phyloP scores from a whole-genome alignment of 352 stramenopile genomes.

The Globisporangium middletonii region DNA sequence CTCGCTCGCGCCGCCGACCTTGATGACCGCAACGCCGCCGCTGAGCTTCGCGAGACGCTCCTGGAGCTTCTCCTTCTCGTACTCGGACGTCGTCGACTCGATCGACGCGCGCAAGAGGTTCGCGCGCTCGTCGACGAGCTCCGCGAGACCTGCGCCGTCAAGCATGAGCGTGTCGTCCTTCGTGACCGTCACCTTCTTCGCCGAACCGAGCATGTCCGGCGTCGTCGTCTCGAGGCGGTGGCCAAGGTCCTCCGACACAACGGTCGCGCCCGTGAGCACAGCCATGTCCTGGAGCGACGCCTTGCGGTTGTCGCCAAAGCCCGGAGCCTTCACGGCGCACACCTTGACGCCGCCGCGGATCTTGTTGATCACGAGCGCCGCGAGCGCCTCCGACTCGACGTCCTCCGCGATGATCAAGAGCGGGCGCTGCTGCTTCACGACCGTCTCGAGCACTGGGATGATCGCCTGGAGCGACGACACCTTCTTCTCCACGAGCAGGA shows the following conservation, averaged over 20 bases:
- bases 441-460: slow-evolving; percentile 96
- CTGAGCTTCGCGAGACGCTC: slow-evolving; percentile 99
- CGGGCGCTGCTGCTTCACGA: slow-evolving; percentile 95
- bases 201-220: slow-evolving; percentile 91
- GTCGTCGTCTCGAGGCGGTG: slow-evolving; percentile 98
- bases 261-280: slow-evolving; percentile 96
- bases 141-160: slow-evolving; percentile 91
- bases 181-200: slow-evolving; percentile 95
- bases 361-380: slow-evolving; percentile 99
- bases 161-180: slow-evolving; percentile 99
- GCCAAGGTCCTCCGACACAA: slow-evolving; percentile 98
- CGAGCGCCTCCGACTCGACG: slow-evolving; percentile 98
- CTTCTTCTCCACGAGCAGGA: slow-evolving; percentile 99
- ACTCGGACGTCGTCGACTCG: slow-evolving; percentile 96
- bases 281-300: slow-evolving; percentile 99
- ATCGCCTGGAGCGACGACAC: slow-evolving; percentile 95
- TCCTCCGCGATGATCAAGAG: slow-evolving; percentile 99
- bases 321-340: slow-evolving; percentile 98
- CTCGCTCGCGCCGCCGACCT: slow-evolving; percentile 98
- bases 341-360: slow-evolving; percentile 99
- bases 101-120: slow-evolving; percentile 95
- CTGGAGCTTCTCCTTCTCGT: slow-evolving; percentile 99
- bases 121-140: slow-evolving; percentile 95
- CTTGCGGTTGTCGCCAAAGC: slow-evolving; percentile 99
- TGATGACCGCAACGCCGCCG: slow-evolving; percentile 99